Evolutionary conservation across 106 monocot species (phyloP).

Genomic region (Alisma plantagoaquatica): DNA sequence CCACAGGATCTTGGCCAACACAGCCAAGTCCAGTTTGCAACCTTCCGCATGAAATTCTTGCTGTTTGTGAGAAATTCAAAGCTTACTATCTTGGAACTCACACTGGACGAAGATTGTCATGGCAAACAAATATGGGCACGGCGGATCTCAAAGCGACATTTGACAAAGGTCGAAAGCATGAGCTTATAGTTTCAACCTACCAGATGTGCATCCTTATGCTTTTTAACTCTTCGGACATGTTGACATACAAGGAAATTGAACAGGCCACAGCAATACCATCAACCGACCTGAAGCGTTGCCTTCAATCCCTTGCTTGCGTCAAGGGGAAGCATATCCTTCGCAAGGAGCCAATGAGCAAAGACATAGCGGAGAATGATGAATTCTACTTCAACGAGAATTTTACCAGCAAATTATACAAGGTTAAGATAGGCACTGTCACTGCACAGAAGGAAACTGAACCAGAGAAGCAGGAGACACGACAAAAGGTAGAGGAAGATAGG

Average conservation of each 20-base stretch:
- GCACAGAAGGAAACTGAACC: constrained; percentile 82
- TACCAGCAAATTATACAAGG: constrained; percentile 64
- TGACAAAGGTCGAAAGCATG: constrained; percentile 64
- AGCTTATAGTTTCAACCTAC: constrained; percentile 81
- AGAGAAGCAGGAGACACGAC: constrained; percentile 81
- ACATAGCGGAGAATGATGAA: constrained; percentile 54
- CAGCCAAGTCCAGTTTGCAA: constrained; percentile 61
- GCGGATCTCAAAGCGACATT: constrained; percentile 81
- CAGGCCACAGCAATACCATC: constrained; percentile 57
- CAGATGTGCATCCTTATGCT: constrained; percentile 98
- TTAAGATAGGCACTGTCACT: constrained; percentile 77
- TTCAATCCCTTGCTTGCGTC: constrained; percentile 87
- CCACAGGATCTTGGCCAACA: constrained; percentile 92
- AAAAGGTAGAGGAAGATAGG: constrained; percentile 90
- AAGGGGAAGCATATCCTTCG: constrained; percentile 75
- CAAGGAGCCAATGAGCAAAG: constrained; percentile 77
- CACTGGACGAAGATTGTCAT: constrained; percentile 76
- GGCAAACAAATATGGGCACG: constrained; percentile 96
- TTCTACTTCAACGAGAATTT: constrained; percentile 85
- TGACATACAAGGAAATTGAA: constrained; percentile 58
- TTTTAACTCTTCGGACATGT: constrained; percentile 62
- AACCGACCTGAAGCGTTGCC: constrained; percentile 58
- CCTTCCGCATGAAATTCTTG: constrained; percentile 72
- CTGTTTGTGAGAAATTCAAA: constrained; percentile 64
- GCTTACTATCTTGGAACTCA: constrained; percentile 87